A percentile compares a stretch with the other conserved stretches of the same genome.
Conservation (phyloP, 805 yeast species). For the Kluyveromyces lactis region DNA sequence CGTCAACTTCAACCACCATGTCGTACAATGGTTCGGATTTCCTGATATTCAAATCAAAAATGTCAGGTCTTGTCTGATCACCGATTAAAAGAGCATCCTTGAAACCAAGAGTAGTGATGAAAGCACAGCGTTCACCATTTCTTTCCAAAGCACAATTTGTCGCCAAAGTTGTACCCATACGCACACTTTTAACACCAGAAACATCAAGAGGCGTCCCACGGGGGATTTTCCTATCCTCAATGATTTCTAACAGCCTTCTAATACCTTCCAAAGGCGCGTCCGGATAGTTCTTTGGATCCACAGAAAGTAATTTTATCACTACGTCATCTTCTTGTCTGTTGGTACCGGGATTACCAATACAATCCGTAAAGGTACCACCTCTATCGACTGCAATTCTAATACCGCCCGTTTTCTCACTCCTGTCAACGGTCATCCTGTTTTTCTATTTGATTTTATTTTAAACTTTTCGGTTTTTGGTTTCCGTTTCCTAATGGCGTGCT, state of each 20-base stretch:
- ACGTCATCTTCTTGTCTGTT: conserved; percentile 46
- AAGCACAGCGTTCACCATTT: conserved; percentile 82
- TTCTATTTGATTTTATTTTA: too few species aligned
- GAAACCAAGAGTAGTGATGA: conserved; percentile 83
- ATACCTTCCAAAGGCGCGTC: conserved; percentile 95
- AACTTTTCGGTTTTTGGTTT: too few species aligned
- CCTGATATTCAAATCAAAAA: conserved; percentile 71
- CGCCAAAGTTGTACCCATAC: conserved; percentile 95
- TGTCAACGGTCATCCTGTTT: not conserved
- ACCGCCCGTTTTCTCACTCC: conserved; percentile 5
- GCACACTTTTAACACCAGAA: conserved; percentile 52
- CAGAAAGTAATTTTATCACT: conserved; percentile 73
- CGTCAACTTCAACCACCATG: conserved; percentile 76
- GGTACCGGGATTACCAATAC: conserved; percentile 43
- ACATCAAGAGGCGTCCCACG: conserved; percentile 55
- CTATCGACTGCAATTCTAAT: conserved; percentile 43
- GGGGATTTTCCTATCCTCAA: conserved; percentile 47
- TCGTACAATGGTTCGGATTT: conserved; percentile 69
- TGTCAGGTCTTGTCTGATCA: conserved; percentile 84
- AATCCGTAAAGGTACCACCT: conserved; percentile 92
- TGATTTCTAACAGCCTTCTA: conserved; percentile 60
- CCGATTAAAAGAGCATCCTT: conserved; percentile 78
- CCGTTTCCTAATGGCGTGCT: too few species aligned
- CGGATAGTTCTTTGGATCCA: conserved; percentile 76
- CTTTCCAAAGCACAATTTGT: conserved; percentile 91